A percentile compares a stretch with the other conserved stretches of the same genome.
These are phyloP conservation scores for Pythium apleroticum DNA, from an alignment of 352 stramenopile genomes.

Conservation along the genomic window DNA sequence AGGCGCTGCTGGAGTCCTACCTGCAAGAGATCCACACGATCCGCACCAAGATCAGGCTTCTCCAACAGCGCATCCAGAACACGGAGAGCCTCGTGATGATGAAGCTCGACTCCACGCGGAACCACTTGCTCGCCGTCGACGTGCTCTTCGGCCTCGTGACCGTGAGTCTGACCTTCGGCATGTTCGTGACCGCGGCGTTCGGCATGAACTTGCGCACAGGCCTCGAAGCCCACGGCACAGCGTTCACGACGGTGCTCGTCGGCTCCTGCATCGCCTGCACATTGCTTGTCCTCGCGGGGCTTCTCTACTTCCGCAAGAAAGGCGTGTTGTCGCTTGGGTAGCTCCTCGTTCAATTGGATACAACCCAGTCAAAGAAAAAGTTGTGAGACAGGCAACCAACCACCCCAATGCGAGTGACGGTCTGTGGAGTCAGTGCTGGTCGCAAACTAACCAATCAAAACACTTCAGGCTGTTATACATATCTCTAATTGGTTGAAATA, in stretches of 20 bases:
- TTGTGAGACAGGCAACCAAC: neutral
- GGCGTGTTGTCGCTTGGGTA: neutral
- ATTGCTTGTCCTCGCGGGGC: neutral
- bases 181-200: conserved; percentile 66
- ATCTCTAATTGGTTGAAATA: neutral
- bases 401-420: neutral
- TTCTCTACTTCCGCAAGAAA: neutral
- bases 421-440: conserved; percentile 3
- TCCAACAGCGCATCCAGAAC: conserved; percentile 78
- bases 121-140: conserved; percentile 71
- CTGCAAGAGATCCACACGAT: conserved; percentile 81
- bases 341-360: neutral
- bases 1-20: conserved; percentile 75
- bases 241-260: neutral
- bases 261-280: neutral
- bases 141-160: conserved; percentile 65
- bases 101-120: conserved; percentile 76
- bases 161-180: conserved; percentile 66
- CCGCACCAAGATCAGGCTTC: conserved; percentile 63
- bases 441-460: neutral
- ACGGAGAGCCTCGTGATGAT: conserved; percentile 78
- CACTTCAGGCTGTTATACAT: neutral
- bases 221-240: neutral
- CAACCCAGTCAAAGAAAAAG: neutral
- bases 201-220: conserved; percentile 58